phyloP scores from a whole-genome alignment of 75 land plant genomes.

The Cunninghamia lanceolata region DNA sequence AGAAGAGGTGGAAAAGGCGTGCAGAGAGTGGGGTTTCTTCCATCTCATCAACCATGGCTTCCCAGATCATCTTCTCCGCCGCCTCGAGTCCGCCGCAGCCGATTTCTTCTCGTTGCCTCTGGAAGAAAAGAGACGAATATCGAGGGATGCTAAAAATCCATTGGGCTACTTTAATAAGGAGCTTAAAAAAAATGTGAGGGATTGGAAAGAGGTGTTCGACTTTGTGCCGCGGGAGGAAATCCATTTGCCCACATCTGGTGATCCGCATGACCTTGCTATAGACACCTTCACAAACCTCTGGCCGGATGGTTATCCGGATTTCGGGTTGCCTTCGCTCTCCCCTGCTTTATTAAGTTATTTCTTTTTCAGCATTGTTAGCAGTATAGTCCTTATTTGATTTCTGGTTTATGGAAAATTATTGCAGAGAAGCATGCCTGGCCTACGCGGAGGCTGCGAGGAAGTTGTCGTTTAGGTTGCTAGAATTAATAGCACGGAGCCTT shows the following conservation, averaged over 20 bases:
- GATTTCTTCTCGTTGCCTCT: no score
- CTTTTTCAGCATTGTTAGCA: no score
- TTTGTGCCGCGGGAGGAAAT: conserved; percentile 20
- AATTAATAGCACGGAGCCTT: conserved; percentile 42
- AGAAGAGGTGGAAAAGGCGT: neutral
- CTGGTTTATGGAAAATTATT: conserved; percentile 13
- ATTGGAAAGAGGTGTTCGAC: conserved; percentile 93
- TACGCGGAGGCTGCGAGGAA: conserved; percentile 32
- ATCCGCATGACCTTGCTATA: conserved; percentile 2
- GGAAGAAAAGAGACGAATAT: no score
- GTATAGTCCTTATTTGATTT: no score
- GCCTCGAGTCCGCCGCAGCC: no score
- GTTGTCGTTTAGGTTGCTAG: conserved; percentile 35
- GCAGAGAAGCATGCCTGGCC: conserved; percentile 17
- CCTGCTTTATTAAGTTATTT: no score
- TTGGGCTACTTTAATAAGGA: conserved; percentile 18
- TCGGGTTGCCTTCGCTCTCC: conserved; percentile 27
- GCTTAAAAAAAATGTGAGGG: conserved; percentile 85
- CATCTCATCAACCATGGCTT: no score
- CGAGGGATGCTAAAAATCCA: no score
- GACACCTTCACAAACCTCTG: conserved; percentile 36
- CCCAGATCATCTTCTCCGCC: no score
- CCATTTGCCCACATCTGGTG: conserved; percentile 22
- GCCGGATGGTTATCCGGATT: conserved; percentile 41
- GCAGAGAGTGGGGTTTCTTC: no score